These are phyloP conservation scores for Ceratocystis lukuohia DNA, from an alignment of 2,329 filamentous ascomycete species.

Conservation along the genomic window DNA sequence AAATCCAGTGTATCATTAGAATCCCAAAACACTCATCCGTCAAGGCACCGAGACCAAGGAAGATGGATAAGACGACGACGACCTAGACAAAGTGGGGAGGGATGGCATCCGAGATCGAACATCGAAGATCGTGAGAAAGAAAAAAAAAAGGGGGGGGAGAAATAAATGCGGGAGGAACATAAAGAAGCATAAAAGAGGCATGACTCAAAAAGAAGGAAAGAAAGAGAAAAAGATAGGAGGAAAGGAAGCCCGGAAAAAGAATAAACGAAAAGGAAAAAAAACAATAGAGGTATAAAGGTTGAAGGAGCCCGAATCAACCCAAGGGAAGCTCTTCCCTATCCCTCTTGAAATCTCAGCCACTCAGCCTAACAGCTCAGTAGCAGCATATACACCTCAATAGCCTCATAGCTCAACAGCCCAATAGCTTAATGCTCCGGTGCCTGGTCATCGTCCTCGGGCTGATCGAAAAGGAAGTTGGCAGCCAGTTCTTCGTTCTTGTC, in stretches of 20 bases:
- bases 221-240: neutral
- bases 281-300: neutral
- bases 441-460: slow-evolving; percentile 71
- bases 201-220: neutral
- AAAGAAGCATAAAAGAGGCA: neutral
- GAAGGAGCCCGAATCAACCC: neutral
- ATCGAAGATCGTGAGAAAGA: neutral
- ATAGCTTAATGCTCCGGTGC: slow-evolving; percentile 23
- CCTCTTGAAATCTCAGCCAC: neutral
- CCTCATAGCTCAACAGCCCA: neutral
- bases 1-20: slow-evolving; percentile 1
- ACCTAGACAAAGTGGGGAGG: neutral
- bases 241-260: neutral
- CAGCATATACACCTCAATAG: no score
- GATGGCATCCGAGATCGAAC: neutral
- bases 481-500: slow-evolving; percentile 99
- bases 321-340: neutral
- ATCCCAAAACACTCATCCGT: neutral
- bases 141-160: neutral
- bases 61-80: neutral
- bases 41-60: neutral
- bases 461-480: slow-evolving; percentile 95
- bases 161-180: neutral
- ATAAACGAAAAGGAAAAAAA: neutral
- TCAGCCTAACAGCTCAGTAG: no score